Conservation (phyloP, 1,284 basidiomycete species). For the Apiotrichum akiyoshidainum region DNA sequence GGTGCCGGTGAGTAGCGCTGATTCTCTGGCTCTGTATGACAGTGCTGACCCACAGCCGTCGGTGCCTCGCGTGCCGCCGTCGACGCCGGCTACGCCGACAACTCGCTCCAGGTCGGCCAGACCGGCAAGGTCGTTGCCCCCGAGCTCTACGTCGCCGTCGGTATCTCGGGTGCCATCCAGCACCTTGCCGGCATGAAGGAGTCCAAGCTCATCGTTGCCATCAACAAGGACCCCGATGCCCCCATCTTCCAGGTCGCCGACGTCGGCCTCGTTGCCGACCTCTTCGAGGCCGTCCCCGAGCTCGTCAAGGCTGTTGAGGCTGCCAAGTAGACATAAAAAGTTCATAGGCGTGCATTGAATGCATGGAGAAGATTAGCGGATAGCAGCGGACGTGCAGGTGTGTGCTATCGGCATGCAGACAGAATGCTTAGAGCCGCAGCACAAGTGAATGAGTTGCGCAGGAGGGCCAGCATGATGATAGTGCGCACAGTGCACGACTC, state of each 20-base stretch:
- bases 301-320: constrained; percentile 69
- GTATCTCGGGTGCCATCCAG: constrained; percentile 98
- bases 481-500: too few relatives aligned
- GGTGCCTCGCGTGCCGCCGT: constrained; percentile 97
- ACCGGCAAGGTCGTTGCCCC: constrained; percentile 72
- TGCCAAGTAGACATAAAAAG: constrained; percentile 16
- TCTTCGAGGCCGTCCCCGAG: constrained; percentile 84
- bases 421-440: too few relatives aligned
- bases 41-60: constrained; percentile 61
- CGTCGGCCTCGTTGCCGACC: constrained; percentile 85
- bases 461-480: too few relatives aligned
- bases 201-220: constrained; percentile 94
- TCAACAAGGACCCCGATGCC: constrained; percentile 99
- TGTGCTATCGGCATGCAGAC: too few relatives aligned
- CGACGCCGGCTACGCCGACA: constrained; percentile 97
- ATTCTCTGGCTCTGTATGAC: background rate
- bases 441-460: too few relatives aligned
- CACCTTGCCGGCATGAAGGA: constrained; percentile 99
- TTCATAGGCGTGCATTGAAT: constrained; percentile 19
- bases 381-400: background rate
- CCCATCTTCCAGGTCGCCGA: constrained; percentile 99
- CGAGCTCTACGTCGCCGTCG: constrained; percentile 91
- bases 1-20: constrained; percentile 60
- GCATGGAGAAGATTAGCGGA: constrained; percentile 16
- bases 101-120: constrained; percentile 97